Evolutionary conservation across 1,139 yeast species (phyloP).

Genomic region (Sugiyamaella pinicola): DNA sequence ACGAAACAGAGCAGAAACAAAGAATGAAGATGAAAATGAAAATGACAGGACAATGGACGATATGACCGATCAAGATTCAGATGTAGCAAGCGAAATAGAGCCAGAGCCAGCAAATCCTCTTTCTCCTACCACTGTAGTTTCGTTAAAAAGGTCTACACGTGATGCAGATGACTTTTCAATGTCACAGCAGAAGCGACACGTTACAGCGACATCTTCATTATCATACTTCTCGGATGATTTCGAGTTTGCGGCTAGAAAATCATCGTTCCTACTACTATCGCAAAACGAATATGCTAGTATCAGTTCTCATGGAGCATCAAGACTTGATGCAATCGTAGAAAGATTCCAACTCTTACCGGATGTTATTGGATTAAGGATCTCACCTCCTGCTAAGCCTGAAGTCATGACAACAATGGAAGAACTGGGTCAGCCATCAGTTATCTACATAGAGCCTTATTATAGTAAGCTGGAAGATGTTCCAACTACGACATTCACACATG

Average conservation of each 20-base stretch:
- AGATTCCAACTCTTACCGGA: slow-evolving; percentile 9
- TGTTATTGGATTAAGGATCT: slow-evolving; percentile 14
- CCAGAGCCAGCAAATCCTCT: no score
- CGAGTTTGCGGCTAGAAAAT: slow-evolving; percentile 12
- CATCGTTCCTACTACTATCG: slow-evolving; percentile 15
- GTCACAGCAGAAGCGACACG: slow-evolving; percentile 1
- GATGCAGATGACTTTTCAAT: neutral
- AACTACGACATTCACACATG: slow-evolving; percentile 58
- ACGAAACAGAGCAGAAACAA: no score
- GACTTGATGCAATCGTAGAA: slow-evolving; percentile 19
- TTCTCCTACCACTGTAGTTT: no score
- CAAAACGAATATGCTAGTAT: slow-evolving; percentile 19
- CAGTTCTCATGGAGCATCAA: slow-evolving; percentile 24
- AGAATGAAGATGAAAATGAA: slow-evolving; percentile 2
- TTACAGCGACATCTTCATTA: slow-evolving; percentile 4
- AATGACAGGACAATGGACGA: neutral
- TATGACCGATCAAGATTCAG: neutral
- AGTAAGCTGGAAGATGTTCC: slow-evolving; percentile 57
- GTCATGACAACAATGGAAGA: slow-evolving; percentile 48
- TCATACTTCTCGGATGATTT: slow-evolving; percentile 24
- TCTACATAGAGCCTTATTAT: slow-evolving; percentile 67
- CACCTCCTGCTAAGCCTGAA: slow-evolving; percentile 34
- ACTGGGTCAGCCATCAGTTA: slow-evolving; percentile 52
- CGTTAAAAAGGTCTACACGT: neutral
- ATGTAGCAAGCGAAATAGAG: neutral